phyloP scores from a whole-genome alignment of 2,329 filamentous ascomycete species.

The Ilyonectria sp. region DNA sequence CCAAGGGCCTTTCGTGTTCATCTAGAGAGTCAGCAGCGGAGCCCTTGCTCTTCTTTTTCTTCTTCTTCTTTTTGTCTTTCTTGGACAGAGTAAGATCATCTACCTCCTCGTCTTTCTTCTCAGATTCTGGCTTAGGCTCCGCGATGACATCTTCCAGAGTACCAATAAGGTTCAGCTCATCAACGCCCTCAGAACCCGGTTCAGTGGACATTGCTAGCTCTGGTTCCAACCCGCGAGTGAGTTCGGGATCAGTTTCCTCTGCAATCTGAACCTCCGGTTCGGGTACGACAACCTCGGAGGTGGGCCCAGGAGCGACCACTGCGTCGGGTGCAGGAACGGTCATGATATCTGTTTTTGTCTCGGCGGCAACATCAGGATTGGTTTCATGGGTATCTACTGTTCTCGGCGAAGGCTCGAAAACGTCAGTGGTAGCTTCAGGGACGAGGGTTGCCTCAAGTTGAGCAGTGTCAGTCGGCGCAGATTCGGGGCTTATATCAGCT shows the following conservation, averaged over 20 bases:
- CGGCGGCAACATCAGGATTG: background rate
- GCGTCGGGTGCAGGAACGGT: background rate
- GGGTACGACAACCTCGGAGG: background rate
- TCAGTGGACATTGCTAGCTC: background rate
- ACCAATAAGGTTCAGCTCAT: background rate
- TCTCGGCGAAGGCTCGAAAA: background rate
- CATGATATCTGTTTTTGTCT: background rate
- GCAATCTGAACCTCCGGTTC: background rate
- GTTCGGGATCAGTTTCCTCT: background rate
- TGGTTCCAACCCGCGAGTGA: background rate
- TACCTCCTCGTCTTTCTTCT: conserved; percentile 22
- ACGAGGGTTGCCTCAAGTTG: background rate
- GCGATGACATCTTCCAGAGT: background rate
- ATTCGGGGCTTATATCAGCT: background rate
- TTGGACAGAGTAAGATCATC: conserved; percentile 35
- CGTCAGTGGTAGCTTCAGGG: background rate
- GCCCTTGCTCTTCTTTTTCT: conserved; percentile 33
- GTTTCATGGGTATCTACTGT: background rate
- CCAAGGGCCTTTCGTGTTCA: conserved; percentile 26
- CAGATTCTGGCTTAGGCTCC: conserved; percentile 19
- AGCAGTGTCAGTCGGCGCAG: background rate
- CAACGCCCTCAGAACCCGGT: background rate
- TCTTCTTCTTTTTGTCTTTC: conserved; percentile 50
- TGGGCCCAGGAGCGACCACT: background rate
- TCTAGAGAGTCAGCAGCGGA: conserved; percentile 10